Base-by-base conservation (phyloP, 495 filamentous ascomycete species). In the Bacidia gigantensis region DNA sequence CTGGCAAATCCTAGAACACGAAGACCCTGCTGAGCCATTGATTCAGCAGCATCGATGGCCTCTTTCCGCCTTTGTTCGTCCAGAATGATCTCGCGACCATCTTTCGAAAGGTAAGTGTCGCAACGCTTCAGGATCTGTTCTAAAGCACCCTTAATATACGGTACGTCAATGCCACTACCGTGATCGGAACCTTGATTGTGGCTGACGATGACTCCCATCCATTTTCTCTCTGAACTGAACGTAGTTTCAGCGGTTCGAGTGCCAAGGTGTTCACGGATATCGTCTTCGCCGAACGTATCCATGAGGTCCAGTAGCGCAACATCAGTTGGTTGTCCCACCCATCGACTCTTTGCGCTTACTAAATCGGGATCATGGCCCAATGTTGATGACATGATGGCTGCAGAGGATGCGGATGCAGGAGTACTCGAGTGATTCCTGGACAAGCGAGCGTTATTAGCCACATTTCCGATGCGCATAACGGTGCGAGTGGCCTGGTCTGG, bases 291-390 rank as follows among this genome's bases (percentile, higher is more conserved):
- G 61, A 95, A 86, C 3, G 78, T 73, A 65, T 99, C 92, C 26
- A 97, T 69, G 20, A 99, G 68, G 68, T 99, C 92, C 11, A 99
- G 73, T 62, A 96, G 80, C 22, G 92, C 92, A 23, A 99, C 87
- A 65, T 99, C 92, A 1, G 92, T 99, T 20, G 92, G 92, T 63
- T 97, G 92, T 22, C 92, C 92, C 14, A 95, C 87, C 86, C 92
- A 99, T 53, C 92, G 78, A 52, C 87, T 95, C 64, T 84, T 82
- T 3, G 75, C 70, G 18, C 73, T 72, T 23, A 73, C 73, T 9
- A 79, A 74, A 38, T 78, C 72, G 50, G 74, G 67, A 49, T 81
- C 76, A 42, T 73, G 71, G 2, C 74, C 70, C 55, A 83, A 74
- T 20, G 83, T 90, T 3, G 86, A 88, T 10, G 87, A 85, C 20